Conservation (phyloP, 805 yeast species). For the Kodamaea leandrae region DNA sequence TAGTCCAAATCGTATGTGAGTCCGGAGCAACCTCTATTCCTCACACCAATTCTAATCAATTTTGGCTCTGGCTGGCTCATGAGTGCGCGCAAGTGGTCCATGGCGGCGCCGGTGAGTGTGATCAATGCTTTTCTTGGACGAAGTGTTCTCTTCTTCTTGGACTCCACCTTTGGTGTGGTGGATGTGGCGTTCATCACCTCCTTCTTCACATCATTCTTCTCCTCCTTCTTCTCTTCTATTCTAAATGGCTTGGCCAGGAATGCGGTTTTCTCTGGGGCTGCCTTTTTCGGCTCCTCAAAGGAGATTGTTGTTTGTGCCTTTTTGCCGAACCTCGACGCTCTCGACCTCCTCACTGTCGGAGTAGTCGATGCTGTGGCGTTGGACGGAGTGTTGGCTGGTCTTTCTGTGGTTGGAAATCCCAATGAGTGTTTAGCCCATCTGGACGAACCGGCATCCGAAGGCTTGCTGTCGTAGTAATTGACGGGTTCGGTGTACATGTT, state of each 20-base stretch:
- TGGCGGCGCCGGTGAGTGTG: constrained; percentile 72
- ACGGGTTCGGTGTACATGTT: constrained; percentile 1
- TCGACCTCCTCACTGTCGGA: constrained; percentile 26
- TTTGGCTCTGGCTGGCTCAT: constrained; percentile 83
- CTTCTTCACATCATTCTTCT: constrained; percentile 3
- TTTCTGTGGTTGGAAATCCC: constrained; percentile 13
- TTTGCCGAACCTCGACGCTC: constrained; percentile 28
- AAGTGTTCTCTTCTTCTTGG: constrained; percentile 54
- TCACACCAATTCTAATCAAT: constrained; percentile 88
- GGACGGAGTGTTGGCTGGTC: no score
- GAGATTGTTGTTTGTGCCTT: constrained; percentile 10
- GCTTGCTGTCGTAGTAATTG: constrained; percentile 13
- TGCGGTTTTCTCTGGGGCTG: constrained; percentile 7
- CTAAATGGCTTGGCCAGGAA: background rate
- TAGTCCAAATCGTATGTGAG: constrained; percentile 88
- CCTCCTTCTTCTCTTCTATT: background rate
- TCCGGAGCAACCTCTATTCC: constrained; percentile 96
- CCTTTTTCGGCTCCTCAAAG: constrained; percentile 4
- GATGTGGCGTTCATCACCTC: constrained; percentile 3
- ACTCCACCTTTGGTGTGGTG: constrained; percentile 5
- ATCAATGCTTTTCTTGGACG: constrained; percentile 90
- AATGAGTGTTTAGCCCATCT: constrained; percentile 36
- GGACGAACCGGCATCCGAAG: constrained; percentile 10
- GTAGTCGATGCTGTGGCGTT: constrained; percentile 3
- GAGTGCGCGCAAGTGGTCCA: constrained; percentile 63